Percentiles rank a stretch among this genome's conserved stretches.
These are phyloP conservation scores for Salix caprea DNA, from an alignment of 345 rosid genomes.

Conservation along the genomic window DNA sequence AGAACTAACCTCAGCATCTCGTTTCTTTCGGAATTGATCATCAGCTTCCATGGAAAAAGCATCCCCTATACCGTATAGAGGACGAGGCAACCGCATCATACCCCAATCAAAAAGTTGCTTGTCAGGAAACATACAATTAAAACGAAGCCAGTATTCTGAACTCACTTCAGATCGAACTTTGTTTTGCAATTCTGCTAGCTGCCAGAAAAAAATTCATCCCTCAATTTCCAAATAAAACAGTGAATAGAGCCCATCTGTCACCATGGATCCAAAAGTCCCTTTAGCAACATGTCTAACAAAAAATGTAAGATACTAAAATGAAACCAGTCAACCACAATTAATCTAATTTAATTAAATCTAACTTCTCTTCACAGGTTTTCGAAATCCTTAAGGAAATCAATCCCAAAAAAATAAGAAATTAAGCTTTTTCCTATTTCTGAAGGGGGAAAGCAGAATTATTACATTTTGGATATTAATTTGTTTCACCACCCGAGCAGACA, in stretches of 20 bases:
- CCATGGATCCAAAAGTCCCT: constrained; percentile 13
- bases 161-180: constrained; percentile 76
- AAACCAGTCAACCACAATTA: background rate
- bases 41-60: constrained; percentile 85
- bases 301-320: background rate
- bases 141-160: constrained; percentile 82
- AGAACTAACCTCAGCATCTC: constrained; percentile 79
- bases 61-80: constrained; percentile 79
- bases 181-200: constrained; percentile 79
- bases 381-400: background rate
- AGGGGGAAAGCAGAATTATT: background rate
- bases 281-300: background rate
- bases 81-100: constrained; percentile 77
- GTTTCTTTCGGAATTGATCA: constrained; percentile 87
- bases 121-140: constrained; percentile 61
- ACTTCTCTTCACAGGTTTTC: background rate
- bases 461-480: background rate
- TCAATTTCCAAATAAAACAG: constrained; percentile 15
- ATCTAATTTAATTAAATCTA: constrained; percentile 11
- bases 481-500: background rate
- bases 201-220: constrained; percentile 38
- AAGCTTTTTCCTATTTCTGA: background rate
- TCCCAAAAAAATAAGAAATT: background rate
- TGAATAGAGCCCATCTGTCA: background rate
- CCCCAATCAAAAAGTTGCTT: constrained; percentile 93